phyloP scores from a whole-genome alignment of 306 rosid genomes.

The Citrullus amarus region DNA sequence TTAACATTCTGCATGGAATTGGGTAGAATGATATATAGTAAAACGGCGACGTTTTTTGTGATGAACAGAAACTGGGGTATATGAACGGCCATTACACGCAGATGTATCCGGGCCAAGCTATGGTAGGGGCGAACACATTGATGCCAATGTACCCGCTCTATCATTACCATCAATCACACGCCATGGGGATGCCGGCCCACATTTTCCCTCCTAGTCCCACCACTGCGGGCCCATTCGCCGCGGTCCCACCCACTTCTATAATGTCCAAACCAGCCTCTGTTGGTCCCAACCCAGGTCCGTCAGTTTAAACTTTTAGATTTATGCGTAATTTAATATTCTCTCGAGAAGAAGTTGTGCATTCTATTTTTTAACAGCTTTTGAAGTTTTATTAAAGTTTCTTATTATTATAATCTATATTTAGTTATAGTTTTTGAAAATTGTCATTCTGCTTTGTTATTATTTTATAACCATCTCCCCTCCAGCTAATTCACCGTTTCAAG shows the following conservation, averaged over 20 bases:
- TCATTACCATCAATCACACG: slow-evolving; percentile 52
- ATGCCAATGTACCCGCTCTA: slow-evolving; percentile 70
- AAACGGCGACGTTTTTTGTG: background rate
- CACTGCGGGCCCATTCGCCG: slow-evolving; percentile 21
- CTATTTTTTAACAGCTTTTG: too few relatives aligned
- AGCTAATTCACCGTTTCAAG: too few relatives aligned
- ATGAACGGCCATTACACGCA: slow-evolving; percentile 50
- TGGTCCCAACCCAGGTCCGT: slow-evolving; percentile 54
- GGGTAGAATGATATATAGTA: too few relatives aligned
- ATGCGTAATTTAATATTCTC: too few relatives aligned
- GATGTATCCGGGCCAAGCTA: slow-evolving; percentile 45
- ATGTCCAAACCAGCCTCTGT: slow-evolving; percentile 43
- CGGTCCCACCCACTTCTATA: slow-evolving; percentile 30
- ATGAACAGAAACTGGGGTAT: slow-evolving; percentile 43
- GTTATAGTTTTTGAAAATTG: too few relatives aligned
- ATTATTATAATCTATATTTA: too few relatives aligned
- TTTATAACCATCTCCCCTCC: too few relatives aligned
- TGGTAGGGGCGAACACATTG: slow-evolving; percentile 50
- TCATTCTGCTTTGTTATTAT: too few relatives aligned
- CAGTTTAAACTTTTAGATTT: too few relatives aligned
- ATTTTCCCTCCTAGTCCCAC: slow-evolving; percentile 31
- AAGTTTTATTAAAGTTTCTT: too few relatives aligned
- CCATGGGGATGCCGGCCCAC: slow-evolving; percentile 60
- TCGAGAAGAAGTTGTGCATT: too few relatives aligned
- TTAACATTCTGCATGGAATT: too few relatives aligned